Base-by-base conservation (phyloP, 805 yeast genomes). In the Blastobotrys americana region DNA sequence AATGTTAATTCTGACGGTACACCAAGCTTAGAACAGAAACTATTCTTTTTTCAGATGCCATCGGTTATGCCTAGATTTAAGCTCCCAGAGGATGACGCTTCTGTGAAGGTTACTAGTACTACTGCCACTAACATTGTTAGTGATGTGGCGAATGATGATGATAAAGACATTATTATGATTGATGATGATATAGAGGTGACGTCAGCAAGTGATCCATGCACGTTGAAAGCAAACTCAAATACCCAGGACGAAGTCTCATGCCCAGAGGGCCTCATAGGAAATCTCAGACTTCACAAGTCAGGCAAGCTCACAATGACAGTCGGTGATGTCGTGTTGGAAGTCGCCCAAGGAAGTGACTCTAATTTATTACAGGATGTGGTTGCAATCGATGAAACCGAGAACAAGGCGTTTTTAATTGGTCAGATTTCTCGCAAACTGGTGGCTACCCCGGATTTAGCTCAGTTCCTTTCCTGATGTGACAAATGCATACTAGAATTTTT, bases 261-360 rank as follows among this genome's bases (percentile, higher is more conserved):
- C n/a, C 56, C 55, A 0, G 63, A 66, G 34, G 96, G 96, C 1
- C 70, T 70, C 44, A 71, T 87, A 33, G 97, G 97, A 4, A 70
- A 74, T 6, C 57, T 90, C 27, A 76, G 90, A 44, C 70, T 81
- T 38, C 96, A 89, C 61, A 76, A 80, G 56, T 85, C 96, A 1
- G 97, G 97, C 2, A 84, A 76, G 58, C 61, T 87, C 17, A 72
- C 94, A 3, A 73, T 89, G 61, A 74, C 77, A 48, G 66, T 90
- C 33, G 96, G 95, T 10, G 75, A 78, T 42, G 74, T 77, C 5
- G 70, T 75, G 2, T 73, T 80, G 72, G 86, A 82, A 45, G 78
- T 88, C 18, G 69, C 79, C 3, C 73, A 76, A 55, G 96, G 96
- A 13, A 78, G 85, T 2, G 73, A 79, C 9, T 62, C 84, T 4